Evolutionary conservation across 1,139 yeast species (phyloP).

Genomic region (Suhomyces atakaporum): DNA sequence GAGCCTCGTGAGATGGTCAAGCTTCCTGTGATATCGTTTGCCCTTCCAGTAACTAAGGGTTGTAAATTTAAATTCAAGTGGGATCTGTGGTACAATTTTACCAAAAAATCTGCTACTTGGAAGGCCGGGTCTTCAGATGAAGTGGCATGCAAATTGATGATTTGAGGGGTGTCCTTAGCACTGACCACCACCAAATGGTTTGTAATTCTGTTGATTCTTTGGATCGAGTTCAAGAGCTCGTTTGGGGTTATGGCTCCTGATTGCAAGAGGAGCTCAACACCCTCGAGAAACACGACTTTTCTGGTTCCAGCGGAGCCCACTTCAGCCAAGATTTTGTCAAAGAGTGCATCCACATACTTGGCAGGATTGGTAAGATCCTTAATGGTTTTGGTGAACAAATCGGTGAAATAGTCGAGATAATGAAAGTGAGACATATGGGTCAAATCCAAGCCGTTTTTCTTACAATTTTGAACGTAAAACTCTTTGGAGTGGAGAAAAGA

Average conservation of each 20-base stretch:
- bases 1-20: slow-evolving; percentile 59
- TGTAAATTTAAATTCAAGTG: slow-evolving; percentile 53
- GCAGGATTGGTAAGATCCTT: slow-evolving; percentile 25
- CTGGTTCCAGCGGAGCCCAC: slow-evolving; percentile 5
- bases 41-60: slow-evolving; percentile 78
- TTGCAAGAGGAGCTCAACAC: slow-evolving; percentile 52
- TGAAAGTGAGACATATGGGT: slow-evolving; percentile 30
- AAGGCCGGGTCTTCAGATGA: slow-evolving; percentile 35
- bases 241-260: slow-evolving; percentile 38
- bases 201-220: slow-evolving; percentile 36
- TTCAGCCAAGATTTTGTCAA: slow-evolving; percentile 21
- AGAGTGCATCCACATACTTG: slow-evolving; percentile 20
- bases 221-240: slow-evolving; percentile 37
- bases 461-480: slow-evolving; percentile 40
- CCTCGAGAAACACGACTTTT: slow-evolving; percentile 44
- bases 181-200: slow-evolving; percentile 37
- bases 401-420: slow-evolving; percentile 48
- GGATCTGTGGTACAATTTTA: slow-evolving; percentile 53
- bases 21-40: slow-evolving; percentile 79
- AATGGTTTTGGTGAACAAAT: slow-evolving; percentile 37
- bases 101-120: slow-evolving; percentile 47
- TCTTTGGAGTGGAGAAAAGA: slow-evolving; percentile 46
- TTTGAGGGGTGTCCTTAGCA: slow-evolving; percentile 41
- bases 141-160: slow-evolving; percentile 34
- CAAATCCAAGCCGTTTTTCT: slow-evolving; percentile 48